A percentile compares a stretch with the other conserved stretches of the same genome.
Evolutionary conservation across 306 rosid genomes (phyloP).

Genomic region (Castanea sativa): DNA sequence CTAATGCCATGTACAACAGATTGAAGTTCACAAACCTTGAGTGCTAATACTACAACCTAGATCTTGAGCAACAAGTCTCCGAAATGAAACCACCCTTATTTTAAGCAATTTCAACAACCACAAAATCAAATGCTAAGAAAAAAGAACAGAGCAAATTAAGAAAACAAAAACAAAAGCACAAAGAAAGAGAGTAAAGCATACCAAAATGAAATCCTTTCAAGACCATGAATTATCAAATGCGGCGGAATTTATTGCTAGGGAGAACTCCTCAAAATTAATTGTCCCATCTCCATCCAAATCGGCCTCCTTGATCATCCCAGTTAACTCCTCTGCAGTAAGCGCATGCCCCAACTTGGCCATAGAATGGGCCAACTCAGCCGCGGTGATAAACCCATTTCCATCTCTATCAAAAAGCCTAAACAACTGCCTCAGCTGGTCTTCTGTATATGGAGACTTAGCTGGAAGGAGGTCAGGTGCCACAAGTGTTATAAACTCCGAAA

Average conservation of each 20-base stretch:
- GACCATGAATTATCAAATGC: conserved; percentile 93
- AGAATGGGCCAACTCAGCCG: conserved; percentile 89
- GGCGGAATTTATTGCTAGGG: conserved; percentile 75
- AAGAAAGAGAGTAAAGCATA: background rate
- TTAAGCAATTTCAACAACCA: background rate
- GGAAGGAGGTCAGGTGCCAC: conserved; percentile 79
- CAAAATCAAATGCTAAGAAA: background rate
- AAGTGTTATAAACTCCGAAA: conserved; percentile 70
- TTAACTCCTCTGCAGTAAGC: conserved; percentile 76
- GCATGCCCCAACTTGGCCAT: conserved; percentile 92
- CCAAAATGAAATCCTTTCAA: conserved; percentile 23
- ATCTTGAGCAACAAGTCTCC: background rate
- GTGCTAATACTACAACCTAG: too few species aligned
- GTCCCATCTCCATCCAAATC: conserved; percentile 86
- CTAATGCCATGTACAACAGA: too few species aligned
- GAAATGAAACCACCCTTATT: background rate
- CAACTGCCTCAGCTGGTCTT: conserved; percentile 61
- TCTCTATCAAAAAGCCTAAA: conserved; percentile 79
- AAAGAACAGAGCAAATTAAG: background rate
- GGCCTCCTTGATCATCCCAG: conserved; percentile 88
- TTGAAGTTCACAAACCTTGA: too few species aligned
- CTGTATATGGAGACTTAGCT: conserved; percentile 78
- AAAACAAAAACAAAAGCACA: background rate
- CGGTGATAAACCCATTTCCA: conserved; percentile 85
- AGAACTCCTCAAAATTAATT: conserved; percentile 72